Conservation (phyloP, 1,284 basidiomycete species). For the Melampsora medusae region DNA sequence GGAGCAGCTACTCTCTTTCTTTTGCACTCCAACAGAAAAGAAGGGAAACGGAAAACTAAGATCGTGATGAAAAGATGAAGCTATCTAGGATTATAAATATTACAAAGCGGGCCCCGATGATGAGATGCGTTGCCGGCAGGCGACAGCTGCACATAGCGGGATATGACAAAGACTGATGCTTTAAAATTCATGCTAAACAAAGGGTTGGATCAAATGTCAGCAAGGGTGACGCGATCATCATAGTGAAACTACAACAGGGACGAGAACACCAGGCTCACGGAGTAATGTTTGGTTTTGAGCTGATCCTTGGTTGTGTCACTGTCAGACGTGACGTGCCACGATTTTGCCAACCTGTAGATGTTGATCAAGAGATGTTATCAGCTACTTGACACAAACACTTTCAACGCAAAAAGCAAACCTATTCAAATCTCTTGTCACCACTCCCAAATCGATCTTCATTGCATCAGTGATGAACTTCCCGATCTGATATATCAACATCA, state of each 20-base stretch:
- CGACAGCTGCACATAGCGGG: no score
- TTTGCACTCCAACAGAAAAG: no score
- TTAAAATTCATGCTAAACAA: no score
- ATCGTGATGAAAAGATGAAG: no score
- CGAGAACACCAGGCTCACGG: neutral
- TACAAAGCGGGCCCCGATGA: no score
- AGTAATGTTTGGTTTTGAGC: constrained; percentile 29
- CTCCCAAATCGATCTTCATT: constrained; percentile 50
- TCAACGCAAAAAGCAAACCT: constrained; percentile 19
- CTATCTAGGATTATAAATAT: no score
- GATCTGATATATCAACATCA: constrained; percentile 47
- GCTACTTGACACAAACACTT: neutral
- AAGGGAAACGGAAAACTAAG: no score
- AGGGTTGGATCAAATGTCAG: no score
- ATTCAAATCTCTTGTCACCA: constrained; percentile 46
- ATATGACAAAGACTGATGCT: no score
- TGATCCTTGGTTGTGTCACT: constrained; percentile 7
- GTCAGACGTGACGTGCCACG: constrained; percentile 37
- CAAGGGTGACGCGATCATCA: neutral
- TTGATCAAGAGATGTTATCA: neutral
- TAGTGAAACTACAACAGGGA: neutral
- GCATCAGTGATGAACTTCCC: constrained; percentile 49
- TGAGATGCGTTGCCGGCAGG: no score
- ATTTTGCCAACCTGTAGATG: constrained; percentile 18
- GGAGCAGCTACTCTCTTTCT: no score